Base-by-base conservation (phyloP, 1,284 basidiomycete genomes). In the Ustilago nuda region DNA sequence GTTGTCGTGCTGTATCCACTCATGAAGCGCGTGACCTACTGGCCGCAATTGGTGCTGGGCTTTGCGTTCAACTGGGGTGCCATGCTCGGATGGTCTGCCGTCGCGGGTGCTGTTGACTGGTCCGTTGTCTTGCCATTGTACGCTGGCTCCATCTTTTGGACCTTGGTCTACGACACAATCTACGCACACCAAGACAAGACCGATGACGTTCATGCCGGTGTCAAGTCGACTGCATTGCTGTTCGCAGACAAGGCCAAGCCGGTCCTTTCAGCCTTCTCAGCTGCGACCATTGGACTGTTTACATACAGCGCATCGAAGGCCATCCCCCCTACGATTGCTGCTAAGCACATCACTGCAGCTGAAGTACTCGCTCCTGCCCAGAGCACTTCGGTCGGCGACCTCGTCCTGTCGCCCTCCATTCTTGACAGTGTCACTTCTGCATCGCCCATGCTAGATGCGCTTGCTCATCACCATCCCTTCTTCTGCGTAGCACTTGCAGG, bases 101-200 rank as follows among this genome's bases (percentile, higher is more conserved):
- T 98, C 1, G 91, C 93, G 0, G 94, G 94, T 0, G 81, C 89
- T 0, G 91, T 92, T 7, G 89, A 97, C 82, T 98, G 95, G 95
- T 56, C 61, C 0, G 79, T 79, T 9, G 79, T 92, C 48, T 87
- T 94, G 12, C 95, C 97, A 2, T 89, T 99, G 17, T 99, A 99
- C 83, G 91, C 92, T 0, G 94, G 95, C 3, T 93, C 93, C 8
- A 88, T 95, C 37, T 91, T 91, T 79, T 99, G 95, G 94, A 97
- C 95, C 56, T 89, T 99, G 61, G 93, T 95, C 1, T 99, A 99
- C 84, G 97, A 99, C 83, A 97, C 92, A 56, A 96, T 99, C 78
- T 99, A 99, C 83, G 97, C 97, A 2, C 97, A 99, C 86, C 96
- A 97, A 92, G 97, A 99, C 87, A 99, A 98, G 88, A 86, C 82